These are phyloP conservation scores for Barnettozyma populi DNA, from an alignment of 805 yeast genomes.

Conservation along the genomic window DNA sequence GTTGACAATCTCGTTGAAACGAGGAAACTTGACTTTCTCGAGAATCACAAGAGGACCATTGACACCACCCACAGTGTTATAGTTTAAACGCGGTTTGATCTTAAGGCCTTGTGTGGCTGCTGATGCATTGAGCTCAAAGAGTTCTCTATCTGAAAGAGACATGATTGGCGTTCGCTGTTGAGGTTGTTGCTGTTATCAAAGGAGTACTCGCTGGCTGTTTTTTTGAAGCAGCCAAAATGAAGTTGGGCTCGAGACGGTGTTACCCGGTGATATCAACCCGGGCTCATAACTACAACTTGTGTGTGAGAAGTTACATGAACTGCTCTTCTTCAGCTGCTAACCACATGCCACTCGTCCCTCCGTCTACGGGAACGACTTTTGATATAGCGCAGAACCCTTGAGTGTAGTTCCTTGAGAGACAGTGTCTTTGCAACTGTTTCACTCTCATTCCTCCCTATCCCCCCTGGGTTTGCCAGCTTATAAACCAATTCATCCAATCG, in stretches of 20 bases:
- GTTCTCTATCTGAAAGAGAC: conserved; percentile 33
- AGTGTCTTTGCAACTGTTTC: not conserved
- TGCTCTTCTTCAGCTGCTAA: conserved; percentile 2
- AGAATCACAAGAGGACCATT: conserved; percentile 96
- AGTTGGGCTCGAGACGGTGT: not conserved
- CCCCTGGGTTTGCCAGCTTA: conserved; percentile 12
- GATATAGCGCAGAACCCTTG: not conserved
- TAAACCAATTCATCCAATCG: conserved; percentile 20
- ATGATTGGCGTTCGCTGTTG: conserved; percentile 2
- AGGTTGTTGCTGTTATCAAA: not conserved
- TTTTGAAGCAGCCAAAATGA: not conserved
- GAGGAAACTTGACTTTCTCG: conserved; percentile 81
- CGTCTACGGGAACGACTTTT: conserved; percentile 7
- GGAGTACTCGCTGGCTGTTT: not conserved
- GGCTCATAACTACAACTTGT: not conserved
- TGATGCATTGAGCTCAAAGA: conserved; percentile 73
- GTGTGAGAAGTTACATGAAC: no score
- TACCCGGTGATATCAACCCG: not conserved
- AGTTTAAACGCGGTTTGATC: conserved; percentile 83
- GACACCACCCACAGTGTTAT: conserved; percentile 97
- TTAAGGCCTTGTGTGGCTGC: conserved; percentile 92
- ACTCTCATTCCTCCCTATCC: not conserved
- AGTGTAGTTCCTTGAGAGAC: not conserved
- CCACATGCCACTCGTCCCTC: conserved; percentile 25
- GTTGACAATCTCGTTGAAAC: conserved; percentile 94